Conservation (phyloP, 2,329 filamentous ascomycete genomes). For the Rhinocladiella mackenziei region DNA sequence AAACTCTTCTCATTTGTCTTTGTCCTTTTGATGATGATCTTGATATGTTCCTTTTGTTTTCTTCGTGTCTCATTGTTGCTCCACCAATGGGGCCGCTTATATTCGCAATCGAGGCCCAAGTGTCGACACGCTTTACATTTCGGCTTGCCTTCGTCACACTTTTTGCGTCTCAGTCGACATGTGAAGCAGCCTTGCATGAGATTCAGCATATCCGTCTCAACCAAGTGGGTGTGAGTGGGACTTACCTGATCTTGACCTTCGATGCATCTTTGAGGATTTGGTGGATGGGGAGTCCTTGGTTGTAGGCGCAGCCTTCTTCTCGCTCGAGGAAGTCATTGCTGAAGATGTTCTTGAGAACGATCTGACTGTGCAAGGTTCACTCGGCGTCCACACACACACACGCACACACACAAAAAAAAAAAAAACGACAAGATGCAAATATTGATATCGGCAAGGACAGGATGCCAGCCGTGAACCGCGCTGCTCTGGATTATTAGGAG, state of each 20-base stretch:
- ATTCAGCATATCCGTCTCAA: conserved; percentile 6
- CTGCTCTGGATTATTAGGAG: conserved; percentile 28
- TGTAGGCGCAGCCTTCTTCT: conserved; percentile 27
- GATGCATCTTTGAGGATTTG: conserved; percentile 72
- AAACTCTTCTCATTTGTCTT: conserved; percentile 85
- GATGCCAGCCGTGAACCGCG: conserved; percentile 14
- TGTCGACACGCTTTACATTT: conserved; percentile 61
- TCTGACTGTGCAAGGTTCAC: conserved; percentile 3
- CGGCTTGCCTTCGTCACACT: conserved; percentile 66
- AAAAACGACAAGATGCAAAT: conserved; percentile 3
- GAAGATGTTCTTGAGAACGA: not conserved
- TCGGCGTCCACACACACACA: no score
- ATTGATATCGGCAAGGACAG: conserved; percentile 14
- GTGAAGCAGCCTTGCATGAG: conserved; percentile 59
- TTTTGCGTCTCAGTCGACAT: conserved; percentile 64
- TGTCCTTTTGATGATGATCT: conserved; percentile 94
- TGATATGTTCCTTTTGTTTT: conserved; percentile 89
- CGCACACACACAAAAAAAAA: no score
- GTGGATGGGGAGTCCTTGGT: conserved; percentile 34
- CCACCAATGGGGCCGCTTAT: conserved; percentile 97
- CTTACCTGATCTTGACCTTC: conserved; percentile 89
- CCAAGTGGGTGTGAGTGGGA: conserved; percentile 30
- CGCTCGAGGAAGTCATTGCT: conserved; percentile 25
- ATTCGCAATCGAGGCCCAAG: conserved; percentile 85
- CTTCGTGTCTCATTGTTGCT: conserved; percentile 82